Evolutionary conservation across 768 basidiomycete species (phyloP).

Genomic region (Tricholoma sp.): DNA sequence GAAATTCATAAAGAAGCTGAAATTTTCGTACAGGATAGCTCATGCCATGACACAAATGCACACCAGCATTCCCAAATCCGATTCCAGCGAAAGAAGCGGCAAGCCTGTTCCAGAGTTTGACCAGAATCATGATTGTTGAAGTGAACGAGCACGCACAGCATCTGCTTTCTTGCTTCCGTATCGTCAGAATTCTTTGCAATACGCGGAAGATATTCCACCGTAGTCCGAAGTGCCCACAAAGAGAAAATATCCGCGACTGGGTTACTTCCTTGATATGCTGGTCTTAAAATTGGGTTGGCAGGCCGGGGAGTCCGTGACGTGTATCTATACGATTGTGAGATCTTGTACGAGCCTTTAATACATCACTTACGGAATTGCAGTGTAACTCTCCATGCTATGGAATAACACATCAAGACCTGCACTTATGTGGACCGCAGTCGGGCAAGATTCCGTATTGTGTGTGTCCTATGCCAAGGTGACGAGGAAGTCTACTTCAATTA

Average conservation of each 20-base stretch:
- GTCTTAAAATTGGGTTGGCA: constrained; percentile 82
- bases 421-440: constrained; percentile 88
- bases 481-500: neutral
- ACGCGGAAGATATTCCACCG: constrained; percentile 84
- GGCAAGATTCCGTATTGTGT: constrained; percentile 86
- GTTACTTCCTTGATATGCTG: constrained; percentile 92
- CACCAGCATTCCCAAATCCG: constrained; percentile 91
- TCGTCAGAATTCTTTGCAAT: constrained; percentile 78
- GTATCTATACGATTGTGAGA: constrained; percentile 46
- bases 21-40: constrained; percentile 66
- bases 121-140: neutral
- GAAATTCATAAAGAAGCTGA: neutral
- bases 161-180: constrained; percentile 79
- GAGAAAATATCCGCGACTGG: constrained; percentile 96
- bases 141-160: constrained; percentile 56
- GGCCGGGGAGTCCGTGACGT: constrained; percentile 88
- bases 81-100: constrained; percentile 95
- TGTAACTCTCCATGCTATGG: constrained; percentile 93
- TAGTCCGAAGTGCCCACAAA: constrained; percentile 86
- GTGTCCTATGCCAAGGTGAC: constrained; percentile 49
- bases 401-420: constrained; percentile 95
- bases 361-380: constrained; percentile 78
- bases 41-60: constrained; percentile 88
- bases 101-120: constrained; percentile 41
- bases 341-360: constrained; percentile 1